phyloP scores from a whole-genome alignment of 805 yeast species.

The Yarrowia sp. region DNA sequence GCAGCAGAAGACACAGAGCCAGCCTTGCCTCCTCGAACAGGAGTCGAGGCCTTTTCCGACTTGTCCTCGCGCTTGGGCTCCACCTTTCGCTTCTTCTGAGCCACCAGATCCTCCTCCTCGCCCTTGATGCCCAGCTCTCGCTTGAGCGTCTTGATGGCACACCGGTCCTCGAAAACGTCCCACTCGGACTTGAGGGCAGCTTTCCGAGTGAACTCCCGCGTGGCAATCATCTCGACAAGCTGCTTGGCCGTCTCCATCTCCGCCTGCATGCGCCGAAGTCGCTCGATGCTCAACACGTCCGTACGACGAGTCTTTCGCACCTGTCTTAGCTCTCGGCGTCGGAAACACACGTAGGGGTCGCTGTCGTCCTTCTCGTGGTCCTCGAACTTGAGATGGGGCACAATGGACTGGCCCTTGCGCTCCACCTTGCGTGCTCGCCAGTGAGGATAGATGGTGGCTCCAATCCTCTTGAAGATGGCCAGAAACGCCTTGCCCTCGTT shows the following conservation, averaged over 20 bases:
- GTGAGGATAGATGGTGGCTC: conserved; percentile 68
- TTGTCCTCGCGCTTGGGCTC: conserved; percentile 32
- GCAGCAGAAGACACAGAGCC: conserved; percentile 36
- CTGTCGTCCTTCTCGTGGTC: conserved; percentile 85
- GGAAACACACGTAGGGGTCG: conserved; percentile 93
- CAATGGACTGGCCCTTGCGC: conserved; percentile 65
- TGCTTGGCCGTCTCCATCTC: conserved; percentile 76
- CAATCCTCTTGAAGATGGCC: conserved; percentile 48
- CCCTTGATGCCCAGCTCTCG: conserved; percentile 73
- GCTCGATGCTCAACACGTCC: conserved; percentile 84
- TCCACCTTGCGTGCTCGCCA: conserved; percentile 75
- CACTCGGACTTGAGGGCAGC: conserved; percentile 61
- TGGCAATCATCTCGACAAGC: conserved; percentile 65
- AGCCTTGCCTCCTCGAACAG: conserved; percentile 30
- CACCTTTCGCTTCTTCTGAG: conserved; percentile 60
- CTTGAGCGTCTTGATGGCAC: conserved; percentile 68
- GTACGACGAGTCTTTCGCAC: conserved; percentile 95
- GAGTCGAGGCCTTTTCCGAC: conserved; percentile 28
- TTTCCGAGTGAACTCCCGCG: conserved; percentile 65
- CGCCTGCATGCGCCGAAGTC: conserved; percentile 66
- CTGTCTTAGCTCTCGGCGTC: conserved; percentile 92
- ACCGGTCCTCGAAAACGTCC: conserved; percentile 69
- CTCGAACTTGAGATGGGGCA: conserved; percentile 78
- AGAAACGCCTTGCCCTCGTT: conserved; percentile 22
- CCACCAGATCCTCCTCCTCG: conserved; percentile 77